Evolutionary conservation across 2,329 filamentous ascomycete species (phyloP).

Genomic region (Elsinoe australis): DNA sequence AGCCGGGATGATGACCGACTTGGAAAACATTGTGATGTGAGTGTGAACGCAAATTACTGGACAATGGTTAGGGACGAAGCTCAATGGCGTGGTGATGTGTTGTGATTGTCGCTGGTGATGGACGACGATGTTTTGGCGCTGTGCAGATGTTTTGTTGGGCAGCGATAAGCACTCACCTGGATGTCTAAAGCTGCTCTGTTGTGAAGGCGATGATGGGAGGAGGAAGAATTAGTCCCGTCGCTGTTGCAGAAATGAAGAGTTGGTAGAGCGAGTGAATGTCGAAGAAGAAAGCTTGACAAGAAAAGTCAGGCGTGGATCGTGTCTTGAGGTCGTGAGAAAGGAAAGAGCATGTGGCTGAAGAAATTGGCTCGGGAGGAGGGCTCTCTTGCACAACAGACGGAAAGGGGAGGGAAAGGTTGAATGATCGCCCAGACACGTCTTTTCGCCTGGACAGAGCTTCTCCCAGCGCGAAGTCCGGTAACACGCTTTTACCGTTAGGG

Average conservation of each 20-base stretch:
- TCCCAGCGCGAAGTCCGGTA: neutral
- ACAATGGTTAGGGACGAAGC: neutral
- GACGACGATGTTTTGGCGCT: neutral
- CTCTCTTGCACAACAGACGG: neutral
- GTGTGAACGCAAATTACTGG: constrained; percentile 13
- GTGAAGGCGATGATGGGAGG: constrained; percentile 8
- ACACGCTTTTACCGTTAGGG: neutral
- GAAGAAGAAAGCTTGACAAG: neutral
- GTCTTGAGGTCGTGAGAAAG: constrained; percentile 6
- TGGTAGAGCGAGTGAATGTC: constrained; percentile 1
- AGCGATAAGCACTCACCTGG: constrained; percentile 14
- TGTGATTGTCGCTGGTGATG: no score
- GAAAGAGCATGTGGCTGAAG: constrained; percentile 15
- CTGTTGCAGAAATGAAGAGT: constrained; percentile 10
- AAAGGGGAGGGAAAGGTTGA: constrained; percentile 7
- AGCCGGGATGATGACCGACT: constrained; percentile 50
- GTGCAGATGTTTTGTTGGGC: neutral
- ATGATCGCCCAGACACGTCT: constrained; percentile 4
- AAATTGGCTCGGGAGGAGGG: neutral
- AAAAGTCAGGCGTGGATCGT: constrained; percentile 6
- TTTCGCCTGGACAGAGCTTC: constrained; percentile 5
- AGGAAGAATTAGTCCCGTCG: constrained; percentile 10
- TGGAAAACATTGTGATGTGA: constrained; percentile 43
- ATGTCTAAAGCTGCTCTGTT: constrained; percentile 16
- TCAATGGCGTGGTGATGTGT: neutral